phyloP scores from a whole-genome alignment of 2,329 filamentous ascomycete species.

The Berkeleyomyces rouxiae region DNA sequence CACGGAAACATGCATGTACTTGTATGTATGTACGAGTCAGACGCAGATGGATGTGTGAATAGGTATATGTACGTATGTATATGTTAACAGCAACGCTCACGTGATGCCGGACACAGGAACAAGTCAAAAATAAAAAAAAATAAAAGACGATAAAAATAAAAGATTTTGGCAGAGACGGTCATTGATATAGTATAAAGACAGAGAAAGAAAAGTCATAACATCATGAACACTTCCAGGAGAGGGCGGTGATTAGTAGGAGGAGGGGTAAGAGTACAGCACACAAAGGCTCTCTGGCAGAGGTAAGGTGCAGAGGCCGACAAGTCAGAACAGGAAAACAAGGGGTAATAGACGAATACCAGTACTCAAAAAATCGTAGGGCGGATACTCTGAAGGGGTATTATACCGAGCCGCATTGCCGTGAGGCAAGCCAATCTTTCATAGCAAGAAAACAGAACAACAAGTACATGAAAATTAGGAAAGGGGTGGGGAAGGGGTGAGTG shows the following conservation, averaged over 20 bases:
- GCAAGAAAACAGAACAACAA: background rate
- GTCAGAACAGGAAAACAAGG: background rate
- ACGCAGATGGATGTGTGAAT: background rate
- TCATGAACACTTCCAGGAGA: constrained; percentile 1
- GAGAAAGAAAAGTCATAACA: constrained; percentile 8
- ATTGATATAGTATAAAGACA: background rate
- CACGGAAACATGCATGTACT: background rate
- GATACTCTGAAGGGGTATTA: constrained; percentile 6
- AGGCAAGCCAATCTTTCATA: constrained; percentile 6
- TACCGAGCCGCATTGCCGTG: background rate
- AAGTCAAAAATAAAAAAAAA: background rate
- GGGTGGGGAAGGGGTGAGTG: background rate
- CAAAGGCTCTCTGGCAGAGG: background rate
- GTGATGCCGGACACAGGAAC: background rate
- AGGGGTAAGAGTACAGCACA: background rate
- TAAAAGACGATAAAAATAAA: background rate
- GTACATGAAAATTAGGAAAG: background rate
- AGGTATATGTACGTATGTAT: too few relatives aligned
- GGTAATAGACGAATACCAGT: background rate
- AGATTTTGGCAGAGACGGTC: background rate
- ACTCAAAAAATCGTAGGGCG: constrained; percentile 4
- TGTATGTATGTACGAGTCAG: too few relatives aligned
- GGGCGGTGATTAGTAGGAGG: background rate
- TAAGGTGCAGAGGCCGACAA: constrained; percentile 1
- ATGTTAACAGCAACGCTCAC: background rate